phyloP scores from a whole-genome alignment of 169 alveolate species.

The Plasmodium chabaudi region DNA sequence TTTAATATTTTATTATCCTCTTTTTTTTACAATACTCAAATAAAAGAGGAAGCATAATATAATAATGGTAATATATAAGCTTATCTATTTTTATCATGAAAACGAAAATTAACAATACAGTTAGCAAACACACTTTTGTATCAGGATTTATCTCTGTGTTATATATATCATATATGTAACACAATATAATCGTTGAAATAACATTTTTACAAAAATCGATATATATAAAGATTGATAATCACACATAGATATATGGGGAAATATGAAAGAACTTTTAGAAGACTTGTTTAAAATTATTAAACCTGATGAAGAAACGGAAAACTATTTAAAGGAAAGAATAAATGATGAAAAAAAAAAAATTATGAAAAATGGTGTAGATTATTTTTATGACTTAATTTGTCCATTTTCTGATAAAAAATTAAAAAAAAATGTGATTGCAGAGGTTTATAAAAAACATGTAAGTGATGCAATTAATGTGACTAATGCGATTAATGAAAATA shows the following conservation, averaged over 20 bases:
- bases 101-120: background rate
- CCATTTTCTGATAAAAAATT: conserved; percentile 66
- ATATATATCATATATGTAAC: too few species aligned
- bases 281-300: conserved; percentile 17
- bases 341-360: conserved; percentile 60
- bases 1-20: too few species aligned
- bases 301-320: conserved; percentile 49
- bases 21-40: too few species aligned
- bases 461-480: conserved; percentile 15
- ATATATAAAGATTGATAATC: background rate
- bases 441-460: conserved; percentile 58
- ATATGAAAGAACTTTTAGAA: conserved; percentile 50
- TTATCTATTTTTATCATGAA: background rate
- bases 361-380: conserved; percentile 52
- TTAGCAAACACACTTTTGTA: too few species aligned
- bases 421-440: conserved; percentile 27
- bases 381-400: conserved; percentile 39
- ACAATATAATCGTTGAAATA: background rate
- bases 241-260: conserved; percentile 4
- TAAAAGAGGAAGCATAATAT: too few species aligned
- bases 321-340: conserved; percentile 65
- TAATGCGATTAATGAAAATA: conserved; percentile 7
- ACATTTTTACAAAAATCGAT: background rate
- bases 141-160: too few species aligned
- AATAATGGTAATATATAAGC: too few species aligned